These are phyloP conservation scores for Auriculariales sp. DNA, from an alignment of 768 basidiomycete species.

Conservation along the genomic window DNA sequence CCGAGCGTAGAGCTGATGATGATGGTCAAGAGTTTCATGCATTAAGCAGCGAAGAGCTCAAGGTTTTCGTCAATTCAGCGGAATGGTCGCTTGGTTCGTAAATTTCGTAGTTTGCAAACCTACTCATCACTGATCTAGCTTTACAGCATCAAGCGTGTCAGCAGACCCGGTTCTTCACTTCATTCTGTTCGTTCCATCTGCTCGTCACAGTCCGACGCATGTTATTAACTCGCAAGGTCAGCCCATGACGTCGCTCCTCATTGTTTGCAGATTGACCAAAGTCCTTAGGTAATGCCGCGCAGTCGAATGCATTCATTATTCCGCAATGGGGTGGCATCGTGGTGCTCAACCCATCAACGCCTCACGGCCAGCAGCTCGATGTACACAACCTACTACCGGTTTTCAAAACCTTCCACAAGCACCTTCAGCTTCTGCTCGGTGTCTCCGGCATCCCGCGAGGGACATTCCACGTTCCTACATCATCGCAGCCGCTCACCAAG, in stretches of 20 bases:
- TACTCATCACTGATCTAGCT: slow-evolving; percentile 3
- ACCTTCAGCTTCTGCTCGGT: slow-evolving; percentile 72
- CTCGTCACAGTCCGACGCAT: slow-evolving; percentile 48
- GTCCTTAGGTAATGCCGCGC: slow-evolving; percentile 29
- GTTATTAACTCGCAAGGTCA: slow-evolving; percentile 45
- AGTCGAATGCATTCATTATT: slow-evolving; percentile 62
- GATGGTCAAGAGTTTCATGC: slow-evolving; percentile 29
- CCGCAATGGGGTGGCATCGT: slow-evolving; percentile 92
- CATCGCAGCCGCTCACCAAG: slow-evolving; percentile 28
- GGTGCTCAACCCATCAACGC: slow-evolving; percentile 44
- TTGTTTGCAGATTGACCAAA: not conserved
- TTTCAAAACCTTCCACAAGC: slow-evolving; percentile 52
- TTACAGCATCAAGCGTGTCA: slow-evolving; percentile 74
- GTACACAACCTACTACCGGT: slow-evolving; percentile 25
- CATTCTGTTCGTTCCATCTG: slow-evolving; percentile 72
- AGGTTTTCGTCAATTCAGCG: slow-evolving; percentile 89
- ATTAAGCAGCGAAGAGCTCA: slow-evolving; percentile 68
- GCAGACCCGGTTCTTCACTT: slow-evolving; percentile 93
- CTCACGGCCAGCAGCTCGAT: slow-evolving; percentile 10
- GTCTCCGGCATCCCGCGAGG: slow-evolving; percentile 41
- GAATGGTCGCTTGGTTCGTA: slow-evolving; percentile 81
- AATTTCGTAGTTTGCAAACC: not conserved
- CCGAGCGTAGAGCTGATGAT: slow-evolving; percentile 21
- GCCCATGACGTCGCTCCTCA: not conserved
- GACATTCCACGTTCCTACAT: slow-evolving; percentile 17